A percentile compares a stretch with the other conserved stretches of the same genome.
Evolutionary conservation across 805 yeast genomes (phyloP).

Genomic region (Blastobotrys americana): DNA sequence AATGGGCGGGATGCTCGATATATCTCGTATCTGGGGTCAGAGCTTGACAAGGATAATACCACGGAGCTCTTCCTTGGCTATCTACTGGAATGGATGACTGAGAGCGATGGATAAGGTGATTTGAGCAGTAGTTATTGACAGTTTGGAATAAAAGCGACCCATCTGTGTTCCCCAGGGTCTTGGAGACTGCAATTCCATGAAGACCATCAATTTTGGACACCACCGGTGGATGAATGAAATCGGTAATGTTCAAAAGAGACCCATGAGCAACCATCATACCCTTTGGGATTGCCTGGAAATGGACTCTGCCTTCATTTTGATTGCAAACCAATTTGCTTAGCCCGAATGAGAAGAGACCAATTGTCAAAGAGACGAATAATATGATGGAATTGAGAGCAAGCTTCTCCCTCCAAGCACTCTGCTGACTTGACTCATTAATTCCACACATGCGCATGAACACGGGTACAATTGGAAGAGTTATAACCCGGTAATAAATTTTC

Average conservation of each 20-base stretch:
- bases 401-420: constrained; percentile 87
- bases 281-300: constrained; percentile 44
- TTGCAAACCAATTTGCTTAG: constrained; percentile 65
- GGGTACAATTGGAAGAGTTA: constrained; percentile 84
- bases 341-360: constrained; percentile 53
- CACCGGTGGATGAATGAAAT: constrained; percentile 45
- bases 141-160: constrained; percentile 74
- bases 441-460: constrained; percentile 58
- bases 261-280: constrained; percentile 68
- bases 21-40: constrained; percentile 38
- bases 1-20: constrained; percentile 3
- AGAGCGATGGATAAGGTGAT: constrained; percentile 59
- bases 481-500: constrained; percentile 59
- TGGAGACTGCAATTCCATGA: constrained; percentile 42
- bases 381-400: constrained; percentile 25
- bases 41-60: constrained; percentile 83
- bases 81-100: constrained; percentile 45
- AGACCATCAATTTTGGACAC: neutral
- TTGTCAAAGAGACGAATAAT: constrained; percentile 10
- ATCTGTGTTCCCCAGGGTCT: constrained; percentile 34
- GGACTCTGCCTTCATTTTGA: constrained; percentile 38
- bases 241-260: constrained; percentile 54
- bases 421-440: constrained; percentile 57
- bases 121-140: constrained; percentile 86
- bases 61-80: constrained; percentile 49